These are phyloP conservation scores for Pulveroboletus frians DNA, from an alignment of 768 basidiomycete genomes.

Conservation along the genomic window DNA sequence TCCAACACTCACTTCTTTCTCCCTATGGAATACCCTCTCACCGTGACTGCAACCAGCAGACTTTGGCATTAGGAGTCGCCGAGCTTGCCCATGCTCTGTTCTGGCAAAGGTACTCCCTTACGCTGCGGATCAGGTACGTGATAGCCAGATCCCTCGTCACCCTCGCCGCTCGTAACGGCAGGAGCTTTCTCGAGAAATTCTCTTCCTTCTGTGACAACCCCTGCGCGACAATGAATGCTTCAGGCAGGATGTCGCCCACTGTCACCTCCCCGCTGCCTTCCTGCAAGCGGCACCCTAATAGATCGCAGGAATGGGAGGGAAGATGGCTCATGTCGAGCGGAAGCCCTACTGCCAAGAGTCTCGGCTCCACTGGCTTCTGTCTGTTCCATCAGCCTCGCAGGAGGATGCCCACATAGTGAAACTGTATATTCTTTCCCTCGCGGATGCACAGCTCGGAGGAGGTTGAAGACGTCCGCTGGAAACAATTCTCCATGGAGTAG, in stretches of 20 bases:
- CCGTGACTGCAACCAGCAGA: conserved; percentile 36
- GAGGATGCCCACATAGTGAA: neutral
- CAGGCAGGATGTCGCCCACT: neutral
- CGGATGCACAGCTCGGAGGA: neutral
- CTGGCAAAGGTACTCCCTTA: conserved; percentile 32
- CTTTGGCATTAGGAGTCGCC: conserved; percentile 29
- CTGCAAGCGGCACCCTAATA: conserved; percentile 10
- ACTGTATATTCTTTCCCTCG: neutral
- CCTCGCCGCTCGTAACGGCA: conserved; percentile 12
- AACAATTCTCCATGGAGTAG: conserved; percentile 1
- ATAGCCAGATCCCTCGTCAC: conserved; percentile 12
- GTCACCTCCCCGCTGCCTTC: conserved; percentile 5
- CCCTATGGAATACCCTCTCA: conserved; percentile 43
- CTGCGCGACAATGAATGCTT: conserved; percentile 1
- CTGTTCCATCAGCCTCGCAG: conserved; percentile 6
- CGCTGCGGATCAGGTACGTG: conserved; percentile 17
- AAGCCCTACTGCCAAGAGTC: neutral
- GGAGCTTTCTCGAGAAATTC: conserved; percentile 6
- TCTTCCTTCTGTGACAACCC: conserved; percentile 6
- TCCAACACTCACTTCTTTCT: conserved; percentile 25
- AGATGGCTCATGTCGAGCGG: neutral
- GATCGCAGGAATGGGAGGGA: conserved; percentile 9
- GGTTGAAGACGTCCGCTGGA: neutral
- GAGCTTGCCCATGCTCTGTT: conserved; percentile 28
- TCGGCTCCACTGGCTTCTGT: neutral